Percentiles rank a stretch among this genome's conserved stretches.
Evolutionary conservation across 2,329 filamentous ascomycete genomes (phyloP).

Genomic region (Plenodomus lindquistii): DNA sequence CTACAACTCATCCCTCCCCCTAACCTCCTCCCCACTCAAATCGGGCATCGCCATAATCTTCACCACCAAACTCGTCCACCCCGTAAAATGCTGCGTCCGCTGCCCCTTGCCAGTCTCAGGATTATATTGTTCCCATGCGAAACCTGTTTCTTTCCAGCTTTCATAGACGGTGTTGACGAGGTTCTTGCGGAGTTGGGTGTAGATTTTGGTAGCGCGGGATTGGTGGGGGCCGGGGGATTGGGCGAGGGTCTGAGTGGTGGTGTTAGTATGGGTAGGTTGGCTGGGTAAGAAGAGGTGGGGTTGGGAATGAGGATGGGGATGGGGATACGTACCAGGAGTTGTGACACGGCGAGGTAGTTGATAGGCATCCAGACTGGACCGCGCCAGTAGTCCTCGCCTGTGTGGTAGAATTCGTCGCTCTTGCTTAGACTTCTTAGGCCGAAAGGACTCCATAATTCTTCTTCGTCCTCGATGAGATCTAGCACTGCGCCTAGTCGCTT

Average conservation of each 20-base stretch:
- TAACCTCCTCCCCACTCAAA: conserved; percentile 44
- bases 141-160: conserved; percentile 87
- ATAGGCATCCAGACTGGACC: conserved; percentile 97
- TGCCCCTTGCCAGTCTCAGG: conserved; percentile 92
- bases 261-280: not conserved
- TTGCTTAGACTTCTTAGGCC: conserved; percentile 91
- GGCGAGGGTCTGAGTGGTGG: conserved; percentile 61
- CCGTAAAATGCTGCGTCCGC: conserved; percentile 95
- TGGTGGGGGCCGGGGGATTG: conserved; percentile 68
- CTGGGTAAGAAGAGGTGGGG: not conserved
- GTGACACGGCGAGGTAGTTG: conserved; percentile 84
- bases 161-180: conserved; percentile 86
- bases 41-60: conserved; percentile 97
- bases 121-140: conserved; percentile 98
- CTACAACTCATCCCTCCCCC: conserved; percentile 41
- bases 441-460: conserved; percentile 86
- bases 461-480: conserved; percentile 76
- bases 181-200: conserved; percentile 77
- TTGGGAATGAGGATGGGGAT: not conserved
- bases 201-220: conserved; percentile 70
- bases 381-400: conserved; percentile 95
- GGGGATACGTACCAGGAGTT: conserved; percentile 66
- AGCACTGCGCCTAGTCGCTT: conserved; percentile 74
- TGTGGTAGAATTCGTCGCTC: conserved; percentile 80
- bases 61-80: conserved; percentile 97